phyloP scores from a whole-genome alignment of 2,329 filamentous ascomycete species.

The Aspergillus bombycis region DNA sequence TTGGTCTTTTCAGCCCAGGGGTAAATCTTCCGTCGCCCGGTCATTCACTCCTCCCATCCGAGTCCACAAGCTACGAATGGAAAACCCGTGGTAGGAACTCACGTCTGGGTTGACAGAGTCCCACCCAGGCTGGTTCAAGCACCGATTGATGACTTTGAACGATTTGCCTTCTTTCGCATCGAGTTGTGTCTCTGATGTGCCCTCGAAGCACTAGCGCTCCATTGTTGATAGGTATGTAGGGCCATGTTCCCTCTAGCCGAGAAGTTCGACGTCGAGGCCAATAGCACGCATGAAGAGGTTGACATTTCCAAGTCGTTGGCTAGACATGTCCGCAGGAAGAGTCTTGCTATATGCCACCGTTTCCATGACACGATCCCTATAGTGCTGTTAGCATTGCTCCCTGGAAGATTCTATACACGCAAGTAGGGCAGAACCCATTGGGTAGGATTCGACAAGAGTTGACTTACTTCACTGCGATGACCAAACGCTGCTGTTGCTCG shows the following conservation, averaged over 20 bases:
- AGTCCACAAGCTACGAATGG: slow-evolving; percentile 1
- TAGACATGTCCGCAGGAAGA: slow-evolving; percentile 81
- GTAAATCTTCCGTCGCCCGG: neutral
- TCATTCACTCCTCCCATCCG: neutral
- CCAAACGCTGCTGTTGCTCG: slow-evolving; percentile 91
- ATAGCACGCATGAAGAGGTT: slow-evolving; percentile 99
- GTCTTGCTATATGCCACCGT: slow-evolving; percentile 89
- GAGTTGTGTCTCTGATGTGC: neutral
- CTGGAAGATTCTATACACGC: neutral
- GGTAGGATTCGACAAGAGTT: neutral
- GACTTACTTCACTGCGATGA: slow-evolving; percentile 82
- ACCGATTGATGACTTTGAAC: neutral
- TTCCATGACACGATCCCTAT: slow-evolving; percentile 86
- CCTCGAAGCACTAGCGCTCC: neutral
- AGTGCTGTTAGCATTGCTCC: slow-evolving; percentile 21
- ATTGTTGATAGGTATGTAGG: neutral
- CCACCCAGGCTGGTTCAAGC: neutral
- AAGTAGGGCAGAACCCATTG: slow-evolving; percentile 13
- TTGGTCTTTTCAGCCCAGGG: neutral
- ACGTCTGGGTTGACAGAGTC: neutral
- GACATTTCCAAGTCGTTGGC: slow-evolving; percentile 83
- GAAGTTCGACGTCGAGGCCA: slow-evolving; percentile 89
- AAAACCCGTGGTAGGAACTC: neutral
- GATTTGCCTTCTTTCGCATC: neutral
- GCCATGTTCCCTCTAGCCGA: slow-evolving; percentile 50